These are phyloP conservation scores for Pleurotus platypus DNA, from an alignment of 768 basidiomycete genomes.

Conservation along the genomic window DNA sequence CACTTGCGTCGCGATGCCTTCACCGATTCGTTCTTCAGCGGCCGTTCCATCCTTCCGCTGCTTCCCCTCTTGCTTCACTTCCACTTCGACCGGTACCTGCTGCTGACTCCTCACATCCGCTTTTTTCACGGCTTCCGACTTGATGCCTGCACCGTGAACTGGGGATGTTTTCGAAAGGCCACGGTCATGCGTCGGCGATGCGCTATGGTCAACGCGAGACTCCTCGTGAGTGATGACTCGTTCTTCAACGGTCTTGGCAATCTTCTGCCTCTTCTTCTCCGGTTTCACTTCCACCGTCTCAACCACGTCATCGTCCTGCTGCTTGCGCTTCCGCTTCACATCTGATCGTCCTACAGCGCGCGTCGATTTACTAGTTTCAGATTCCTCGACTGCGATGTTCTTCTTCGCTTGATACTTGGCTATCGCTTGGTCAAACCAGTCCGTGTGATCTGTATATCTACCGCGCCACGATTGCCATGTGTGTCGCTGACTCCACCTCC, in stretches of 20 bases:
- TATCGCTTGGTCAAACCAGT: constrained; percentile 40
- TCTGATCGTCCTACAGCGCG: not conserved
- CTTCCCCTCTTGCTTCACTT: too few species aligned
- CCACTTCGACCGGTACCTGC: too few species aligned
- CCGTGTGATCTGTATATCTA: constrained; percentile 46
- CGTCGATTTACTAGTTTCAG: not conserved
- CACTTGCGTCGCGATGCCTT: too few species aligned
- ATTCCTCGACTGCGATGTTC: constrained; percentile 11
- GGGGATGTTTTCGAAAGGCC: too few species aligned
- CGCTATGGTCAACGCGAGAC: too few species aligned
- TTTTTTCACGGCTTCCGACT: too few species aligned
- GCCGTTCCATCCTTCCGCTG: too few species aligned
- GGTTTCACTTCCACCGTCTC: not conserved
- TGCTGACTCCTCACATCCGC: too few species aligned
- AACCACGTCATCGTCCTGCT: not conserved
- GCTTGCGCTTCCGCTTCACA: not conserved
- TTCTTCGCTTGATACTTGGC: constrained; percentile 32
- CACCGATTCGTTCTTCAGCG: too few species aligned
- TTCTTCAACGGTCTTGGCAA: not conserved
- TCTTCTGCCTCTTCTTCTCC: not conserved
- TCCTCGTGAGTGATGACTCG: too few species aligned
- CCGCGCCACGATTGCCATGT: constrained; percentile 64
- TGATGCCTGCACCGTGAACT: too few species aligned
- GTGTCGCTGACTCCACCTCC: constrained; percentile 53
- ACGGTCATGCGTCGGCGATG: too few species aligned